A percentile compares a stretch with the other conserved stretches of the same genome.
phyloP scores from a whole-genome alignment of 2,329 filamentous ascomycete genomes.

The Colletotrichum limetticola region DNA sequence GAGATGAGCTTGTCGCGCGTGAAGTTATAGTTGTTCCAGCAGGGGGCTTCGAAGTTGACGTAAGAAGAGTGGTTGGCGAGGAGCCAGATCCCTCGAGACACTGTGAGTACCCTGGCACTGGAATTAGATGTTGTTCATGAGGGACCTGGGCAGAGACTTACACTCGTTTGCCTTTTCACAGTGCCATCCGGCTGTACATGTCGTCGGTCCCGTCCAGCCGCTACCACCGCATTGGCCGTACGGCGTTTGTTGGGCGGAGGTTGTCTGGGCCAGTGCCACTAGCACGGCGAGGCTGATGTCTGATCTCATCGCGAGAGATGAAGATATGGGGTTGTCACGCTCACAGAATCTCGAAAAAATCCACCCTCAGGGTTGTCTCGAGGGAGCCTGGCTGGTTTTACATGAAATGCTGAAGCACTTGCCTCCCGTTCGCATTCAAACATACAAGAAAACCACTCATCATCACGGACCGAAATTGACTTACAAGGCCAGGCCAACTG shows the following conservation, averaged over 20 bases:
- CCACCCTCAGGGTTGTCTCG: not conserved
- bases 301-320: not conserved
- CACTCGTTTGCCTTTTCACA: constrained; percentile 25
- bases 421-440: not conserved
- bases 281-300: not conserved
- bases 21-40: not conserved
- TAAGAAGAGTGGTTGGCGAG: constrained; percentile 8
- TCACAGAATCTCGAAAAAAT: not conserved
- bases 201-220: constrained; percentile 29
- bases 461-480: not conserved
- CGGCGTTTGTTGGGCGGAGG: constrained; percentile 2
- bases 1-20: not conserved
- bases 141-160: not conserved
- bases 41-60: not conserved
- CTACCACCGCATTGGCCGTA: constrained; percentile 33
- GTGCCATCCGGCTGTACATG: constrained; percentile 25
- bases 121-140: not conserved
- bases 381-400: not conserved
- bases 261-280: not conserved
- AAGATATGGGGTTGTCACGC: not conserved
- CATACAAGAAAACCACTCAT: not conserved
- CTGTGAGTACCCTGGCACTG: constrained; percentile 24
- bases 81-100: constrained; percentile 23
- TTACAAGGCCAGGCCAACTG: constrained; percentile 2
- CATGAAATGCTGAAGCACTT: not conserved